Evolutionary conservation across 1,284 basidiomycete species (phyloP).

Genomic region (Exobasidium cylindrosporum): DNA sequence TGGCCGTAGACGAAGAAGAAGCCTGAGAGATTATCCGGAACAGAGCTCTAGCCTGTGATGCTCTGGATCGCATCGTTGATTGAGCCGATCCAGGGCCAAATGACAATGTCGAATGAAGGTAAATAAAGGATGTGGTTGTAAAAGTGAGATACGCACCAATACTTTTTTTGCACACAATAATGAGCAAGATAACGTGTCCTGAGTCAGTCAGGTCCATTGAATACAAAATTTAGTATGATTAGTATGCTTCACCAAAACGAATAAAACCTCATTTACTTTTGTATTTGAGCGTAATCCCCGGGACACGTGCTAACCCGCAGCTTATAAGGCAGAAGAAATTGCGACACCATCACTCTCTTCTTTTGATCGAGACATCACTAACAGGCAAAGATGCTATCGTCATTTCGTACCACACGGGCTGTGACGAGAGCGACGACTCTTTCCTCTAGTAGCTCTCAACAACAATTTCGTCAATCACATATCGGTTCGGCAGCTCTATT

Average conservation of each 20-base stretch:
- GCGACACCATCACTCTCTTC: neutral
- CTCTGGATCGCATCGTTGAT: slow-evolving; percentile 9
- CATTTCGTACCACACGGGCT: neutral
- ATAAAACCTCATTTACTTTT: too few species aligned
- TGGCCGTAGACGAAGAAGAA: neutral
- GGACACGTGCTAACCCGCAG: neutral
- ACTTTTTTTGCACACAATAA: too few species aligned
- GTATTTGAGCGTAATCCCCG: neutral
- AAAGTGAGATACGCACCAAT: too few species aligned
- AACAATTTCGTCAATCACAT: slow-evolving; percentile 29
- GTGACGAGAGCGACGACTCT: neutral
- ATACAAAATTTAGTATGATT: too few species aligned
- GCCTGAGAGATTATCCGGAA: slow-evolving; percentile 8
- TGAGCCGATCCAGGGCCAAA: neutral
- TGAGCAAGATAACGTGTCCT: too few species aligned
- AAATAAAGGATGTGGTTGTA: neutral
- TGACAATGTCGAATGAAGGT: neutral
- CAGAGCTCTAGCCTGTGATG: slow-evolving; percentile 8
- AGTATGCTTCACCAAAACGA: too few species aligned
- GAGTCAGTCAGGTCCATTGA: too few species aligned
- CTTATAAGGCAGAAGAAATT: neutral
- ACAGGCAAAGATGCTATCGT: neutral
- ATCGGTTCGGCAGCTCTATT: slow-evolving; percentile 42
- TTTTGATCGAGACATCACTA: too few species aligned
- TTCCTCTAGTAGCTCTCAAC: neutral